Percentiles rank a stretch among this genome's conserved stretches.
Conservation (phyloP, 768 basidiomycete species). For the Lactifluus pinguis region DNA sequence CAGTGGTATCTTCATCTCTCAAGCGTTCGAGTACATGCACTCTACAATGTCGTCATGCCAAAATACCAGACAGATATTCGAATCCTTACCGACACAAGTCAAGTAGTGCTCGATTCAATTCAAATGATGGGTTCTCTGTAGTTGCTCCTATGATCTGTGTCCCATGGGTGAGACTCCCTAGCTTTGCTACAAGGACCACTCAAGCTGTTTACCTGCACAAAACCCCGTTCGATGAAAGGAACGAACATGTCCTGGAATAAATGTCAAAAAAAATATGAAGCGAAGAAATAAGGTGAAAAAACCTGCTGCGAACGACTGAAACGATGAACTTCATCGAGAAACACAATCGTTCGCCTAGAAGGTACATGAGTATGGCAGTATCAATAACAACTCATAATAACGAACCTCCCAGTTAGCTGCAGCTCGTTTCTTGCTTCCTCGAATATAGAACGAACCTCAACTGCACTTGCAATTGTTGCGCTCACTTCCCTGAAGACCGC, state of each 20-base stretch:
- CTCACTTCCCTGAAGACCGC: conserved; percentile 68
- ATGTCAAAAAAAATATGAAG: conserved; percentile 13
- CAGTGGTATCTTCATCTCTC: conserved; percentile 48
- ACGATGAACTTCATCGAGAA: conserved; percentile 80
- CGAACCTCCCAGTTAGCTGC: conserved; percentile 54
- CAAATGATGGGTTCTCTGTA: conserved; percentile 87
- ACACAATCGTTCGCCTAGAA: conserved; percentile 61
- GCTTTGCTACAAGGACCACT: not conserved
- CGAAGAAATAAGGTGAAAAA: not conserved
- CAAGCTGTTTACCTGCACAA: conserved; percentile 43
- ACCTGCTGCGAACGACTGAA: conserved; percentile 69
- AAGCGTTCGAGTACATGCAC: conserved; percentile 69
- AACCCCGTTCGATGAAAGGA: conserved; percentile 72
- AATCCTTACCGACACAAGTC: conserved; percentile 62
- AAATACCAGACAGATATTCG: not conserved
- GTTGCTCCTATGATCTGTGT: conserved; percentile 68
- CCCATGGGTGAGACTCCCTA: not conserved
- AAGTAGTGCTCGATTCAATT: conserved; percentile 60
- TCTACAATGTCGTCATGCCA: conserved; percentile 29
- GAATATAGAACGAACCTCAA: conserved; percentile 63
- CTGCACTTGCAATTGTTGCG: conserved; percentile 59
- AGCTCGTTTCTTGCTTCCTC: conserved; percentile 67
- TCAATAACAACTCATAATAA: not conserved
- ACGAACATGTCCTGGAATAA: conserved; percentile 60
- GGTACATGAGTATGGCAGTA: not conserved